Base-by-base conservation (phyloP, 2,329 filamentous ascomycete species). In the Sclerotinia minor region DNA sequence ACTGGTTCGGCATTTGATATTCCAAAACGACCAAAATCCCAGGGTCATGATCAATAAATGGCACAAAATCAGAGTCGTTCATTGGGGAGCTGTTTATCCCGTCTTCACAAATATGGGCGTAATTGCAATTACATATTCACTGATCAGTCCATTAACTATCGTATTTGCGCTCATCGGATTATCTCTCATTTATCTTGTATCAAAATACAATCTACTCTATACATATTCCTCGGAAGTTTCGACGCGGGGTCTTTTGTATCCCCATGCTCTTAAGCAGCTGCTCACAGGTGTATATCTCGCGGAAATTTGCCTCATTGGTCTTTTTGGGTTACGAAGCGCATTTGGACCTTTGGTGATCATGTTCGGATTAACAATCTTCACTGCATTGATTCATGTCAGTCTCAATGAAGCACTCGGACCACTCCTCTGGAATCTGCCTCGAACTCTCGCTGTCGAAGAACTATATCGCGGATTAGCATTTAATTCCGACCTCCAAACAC, bases 121-220 rank as follows among this genome's bases (percentile, higher is more conserved):
- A 61, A 75, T 77, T 83, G 87, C 86, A 17, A 86, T 90, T 68
- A 84, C 84, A 41, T 90, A 90, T 74, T 84, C 87, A 5, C 85
- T 84, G 69, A 88, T 90, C 70, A 86, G 87, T 8, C 88, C 88
- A 5, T 77, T 90, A n/a, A 84, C 90, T 47, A 79, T 90, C 52
- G 84, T 84, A 8, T 89, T 90, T 71, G 86, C 86, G 1, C 82
- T 84, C 17, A 80, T 87, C 52, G 87, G 87, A n/a, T 79, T 90
- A 7, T 84, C 80, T 65, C 77, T 90, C 29, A 87, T 89, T 78
- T 90, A 90, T 76, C 79, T 86, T 70, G 85, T 85, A 69, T 90
- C 87, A 76, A 82, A 85, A 26, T 90, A 90, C 80, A 88, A 89
- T 76, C 75, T 90, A 58, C 79, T 90, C 21, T 90, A 86, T 76